phyloP scores from a whole-genome alignment of 208 protist genomes.

The Leishmania mexicana region DNA sequence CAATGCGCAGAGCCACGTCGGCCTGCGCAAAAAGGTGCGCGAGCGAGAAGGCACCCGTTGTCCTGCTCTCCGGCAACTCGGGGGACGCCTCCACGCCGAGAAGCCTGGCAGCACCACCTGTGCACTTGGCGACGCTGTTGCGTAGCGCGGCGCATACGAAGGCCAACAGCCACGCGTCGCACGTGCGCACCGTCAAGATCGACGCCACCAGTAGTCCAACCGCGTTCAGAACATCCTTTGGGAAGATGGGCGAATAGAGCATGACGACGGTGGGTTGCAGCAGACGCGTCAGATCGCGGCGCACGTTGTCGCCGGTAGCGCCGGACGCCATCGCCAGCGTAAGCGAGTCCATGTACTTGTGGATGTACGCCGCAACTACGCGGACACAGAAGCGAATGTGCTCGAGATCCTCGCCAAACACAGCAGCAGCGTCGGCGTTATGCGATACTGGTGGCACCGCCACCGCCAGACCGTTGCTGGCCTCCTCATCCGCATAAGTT shows the following conservation, averaged over 20 bases:
- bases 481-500: constrained; percentile 1
- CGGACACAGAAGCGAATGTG: constrained; percentile 85
- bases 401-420: constrained; percentile 85
- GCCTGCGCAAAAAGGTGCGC: constrained; percentile 19
- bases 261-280: constrained; percentile 61
- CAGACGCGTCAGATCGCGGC: constrained; percentile 41
- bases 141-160: constrained; percentile 49
- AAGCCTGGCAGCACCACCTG: not conserved
- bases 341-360: constrained; percentile 72
- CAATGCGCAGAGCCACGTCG: constrained; percentile 16
- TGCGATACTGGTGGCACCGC: not conserved
- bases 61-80: not conserved
- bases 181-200: constrained; percentile 66
- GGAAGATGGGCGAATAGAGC: constrained; percentile 67
- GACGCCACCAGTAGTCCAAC: constrained; percentile 80
- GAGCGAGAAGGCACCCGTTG: not conserved
- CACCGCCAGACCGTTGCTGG: not conserved
- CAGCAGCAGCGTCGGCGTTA: constrained; percentile 13
- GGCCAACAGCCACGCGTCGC: constrained; percentile 47
- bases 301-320: constrained; percentile 4
- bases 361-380: constrained; percentile 80
- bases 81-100: not conserved
- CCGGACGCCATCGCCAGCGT: constrained; percentile 15
- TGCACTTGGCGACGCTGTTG: constrained; percentile 4
- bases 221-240: constrained; percentile 91